phyloP scores from a whole-genome alignment of 2,329 filamentous ascomycete genomes.

The Apiospora aurea region DNA sequence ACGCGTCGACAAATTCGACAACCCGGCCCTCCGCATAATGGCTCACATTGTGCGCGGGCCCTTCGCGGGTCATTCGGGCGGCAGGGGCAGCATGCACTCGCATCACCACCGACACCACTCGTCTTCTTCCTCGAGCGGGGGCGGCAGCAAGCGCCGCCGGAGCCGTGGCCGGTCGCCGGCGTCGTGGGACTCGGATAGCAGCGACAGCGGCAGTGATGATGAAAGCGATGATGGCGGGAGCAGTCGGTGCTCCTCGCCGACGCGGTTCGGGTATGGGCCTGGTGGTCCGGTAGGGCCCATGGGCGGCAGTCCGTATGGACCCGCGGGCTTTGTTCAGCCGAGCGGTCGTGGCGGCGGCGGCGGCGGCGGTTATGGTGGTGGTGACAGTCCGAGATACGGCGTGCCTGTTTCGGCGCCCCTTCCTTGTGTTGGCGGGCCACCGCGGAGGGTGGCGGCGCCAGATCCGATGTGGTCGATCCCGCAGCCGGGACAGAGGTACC shows the following conservation, averaged over 20 bases:
- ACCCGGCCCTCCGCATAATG: constrained; percentile 35
- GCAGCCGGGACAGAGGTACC: background rate
- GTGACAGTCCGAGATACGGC: background rate
- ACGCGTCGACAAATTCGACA: constrained; percentile 35
- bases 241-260: background rate
- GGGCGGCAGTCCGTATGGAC: background rate
- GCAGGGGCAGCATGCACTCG: background rate
- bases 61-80: constrained; percentile 31
- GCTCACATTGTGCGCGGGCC: constrained; percentile 42
- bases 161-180: background rate
- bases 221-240: background rate
- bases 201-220: background rate
- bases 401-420: background rate
- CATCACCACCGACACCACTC: background rate
- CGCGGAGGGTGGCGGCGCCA: background rate
- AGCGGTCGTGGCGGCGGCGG: background rate
- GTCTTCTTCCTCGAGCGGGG: background rate
- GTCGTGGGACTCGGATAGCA: background rate
- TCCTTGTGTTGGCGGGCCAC: background rate
- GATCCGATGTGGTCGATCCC: background rate
- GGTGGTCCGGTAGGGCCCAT: background rate
- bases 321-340: background rate
- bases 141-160: background rate
- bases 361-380: background rate
- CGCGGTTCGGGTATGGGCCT: background rate